A percentile compares a stretch with the other conserved stretches of the same genome.
These are phyloP conservation scores for Coemansia sp. DNA, from an alignment of 192 early-diverging fungal genomes.

Conservation along the genomic window DNA sequence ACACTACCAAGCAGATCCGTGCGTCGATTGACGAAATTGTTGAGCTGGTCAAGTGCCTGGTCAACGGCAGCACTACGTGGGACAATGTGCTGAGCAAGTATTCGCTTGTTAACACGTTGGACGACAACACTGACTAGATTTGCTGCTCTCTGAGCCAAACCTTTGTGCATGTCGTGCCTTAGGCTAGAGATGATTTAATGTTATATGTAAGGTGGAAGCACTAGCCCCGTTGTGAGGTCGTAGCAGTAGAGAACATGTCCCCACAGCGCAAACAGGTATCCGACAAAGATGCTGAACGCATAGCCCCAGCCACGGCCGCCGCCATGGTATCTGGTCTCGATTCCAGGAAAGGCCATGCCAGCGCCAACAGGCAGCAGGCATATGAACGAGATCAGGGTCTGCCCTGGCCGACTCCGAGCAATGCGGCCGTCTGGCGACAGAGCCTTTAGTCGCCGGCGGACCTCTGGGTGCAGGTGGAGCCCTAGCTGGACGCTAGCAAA, in stretches of 20 bases:
- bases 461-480: constrained; percentile 30
- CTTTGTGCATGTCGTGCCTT: background rate
- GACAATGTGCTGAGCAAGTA: constrained; percentile 65
- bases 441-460: constrained; percentile 19
- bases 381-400: constrained; percentile 36
- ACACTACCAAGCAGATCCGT: constrained; percentile 94
- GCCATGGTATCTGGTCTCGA: constrained; percentile 33
- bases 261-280: constrained; percentile 33
- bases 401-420: constrained; percentile 23
- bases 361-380: constrained; percentile 34
- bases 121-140: background rate
- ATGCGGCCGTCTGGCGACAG: constrained; percentile 1
- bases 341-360: constrained; percentile 33
- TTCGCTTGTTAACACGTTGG: constrained; percentile 58
- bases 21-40: constrained; percentile 68
- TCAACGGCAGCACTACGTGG: constrained; percentile 73
- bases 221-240: constrained; percentile 20
- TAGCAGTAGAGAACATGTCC: constrained; percentile 38
- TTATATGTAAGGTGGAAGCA: constrained; percentile 14
- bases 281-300: constrained; percentile 23
- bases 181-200: background rate
- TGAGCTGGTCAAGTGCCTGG: constrained; percentile 71
- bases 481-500: constrained; percentile 46
- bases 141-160: background rate
- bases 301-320: constrained; percentile 43